Evolutionary conservation across 371 early-diverging fungal genomes (phyloP).

Genomic region (Ordospora colligata): DNA sequence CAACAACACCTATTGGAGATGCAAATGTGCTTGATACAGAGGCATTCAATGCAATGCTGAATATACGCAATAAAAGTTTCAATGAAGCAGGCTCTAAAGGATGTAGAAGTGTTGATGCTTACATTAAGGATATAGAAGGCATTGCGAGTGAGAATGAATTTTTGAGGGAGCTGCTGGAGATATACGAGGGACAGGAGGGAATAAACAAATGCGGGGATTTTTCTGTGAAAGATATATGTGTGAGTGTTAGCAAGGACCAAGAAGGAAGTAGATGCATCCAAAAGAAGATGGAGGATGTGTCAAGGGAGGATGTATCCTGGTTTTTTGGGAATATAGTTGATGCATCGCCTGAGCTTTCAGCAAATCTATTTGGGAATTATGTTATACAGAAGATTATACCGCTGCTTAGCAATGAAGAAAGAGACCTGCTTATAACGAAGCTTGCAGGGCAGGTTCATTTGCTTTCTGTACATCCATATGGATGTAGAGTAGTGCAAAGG

Average conservation of each 20-base stretch:
- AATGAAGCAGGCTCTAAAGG: neutral
- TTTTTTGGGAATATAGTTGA: slow-evolving; percentile 89
- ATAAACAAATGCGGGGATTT: neutral
- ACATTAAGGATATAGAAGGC: neutral
- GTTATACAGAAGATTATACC: slow-evolving; percentile 88
- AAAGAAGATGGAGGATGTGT: slow-evolving; percentile 84
- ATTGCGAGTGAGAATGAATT: slow-evolving; percentile 9
- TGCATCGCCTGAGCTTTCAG: slow-evolving; percentile 80
- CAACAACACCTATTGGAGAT: slow-evolving; percentile 48
- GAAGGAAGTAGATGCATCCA: slow-evolving; percentile 98
- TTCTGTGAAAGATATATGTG: slow-evolving; percentile 29
- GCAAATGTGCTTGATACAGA: slow-evolving; percentile 18
- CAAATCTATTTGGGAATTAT: slow-evolving; percentile 99
- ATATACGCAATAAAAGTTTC: neutral
- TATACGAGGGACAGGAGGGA: slow-evolving; percentile 16
- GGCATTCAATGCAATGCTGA: slow-evolving; percentile 15
- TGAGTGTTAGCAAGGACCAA: slow-evolving; percentile 80
- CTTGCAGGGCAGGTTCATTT: slow-evolving; percentile 84
- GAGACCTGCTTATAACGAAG: slow-evolving; percentile 62
- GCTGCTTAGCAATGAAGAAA: slow-evolving; percentile 30
- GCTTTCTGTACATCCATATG: slow-evolving; percentile 94
- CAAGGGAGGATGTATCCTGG: slow-evolving; percentile 77
- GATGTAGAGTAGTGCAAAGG: slow-evolving; percentile 98
- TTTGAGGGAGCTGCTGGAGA: slow-evolving; percentile 17
- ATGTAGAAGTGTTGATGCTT: neutral